These are phyloP conservation scores for Colletotrichum somersetense DNA, from an alignment of 2,329 filamentous ascomycete genomes.

Conservation along the genomic window DNA sequence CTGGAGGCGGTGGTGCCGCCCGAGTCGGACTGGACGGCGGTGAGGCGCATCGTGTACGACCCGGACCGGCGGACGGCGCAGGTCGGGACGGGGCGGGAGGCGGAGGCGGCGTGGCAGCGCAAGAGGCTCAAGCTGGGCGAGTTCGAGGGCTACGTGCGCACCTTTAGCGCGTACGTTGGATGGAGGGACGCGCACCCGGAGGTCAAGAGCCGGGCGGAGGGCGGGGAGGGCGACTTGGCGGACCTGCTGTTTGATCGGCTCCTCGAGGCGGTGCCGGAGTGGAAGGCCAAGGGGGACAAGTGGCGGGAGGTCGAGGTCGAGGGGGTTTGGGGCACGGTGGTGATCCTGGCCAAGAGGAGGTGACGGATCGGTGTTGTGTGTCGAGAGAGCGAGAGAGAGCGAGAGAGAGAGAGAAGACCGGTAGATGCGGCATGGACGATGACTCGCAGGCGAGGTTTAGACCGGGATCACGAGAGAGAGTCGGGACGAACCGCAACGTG, in stretches of 20 bases:
- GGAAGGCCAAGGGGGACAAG: conserved; percentile 59
- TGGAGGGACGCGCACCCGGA: conserved; percentile 70
- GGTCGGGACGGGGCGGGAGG: conserved; percentile 45
- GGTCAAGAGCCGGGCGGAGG: conserved; percentile 61
- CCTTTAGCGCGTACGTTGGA: conserved; percentile 69
- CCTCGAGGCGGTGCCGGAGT: conserved; percentile 64
- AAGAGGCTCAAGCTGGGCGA: conserved; percentile 67
- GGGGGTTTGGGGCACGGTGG: conserved; percentile 71
- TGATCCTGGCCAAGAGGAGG: conserved; percentile 67
- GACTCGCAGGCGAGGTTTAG: conserved; percentile 21
- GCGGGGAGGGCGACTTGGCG: conserved; percentile 71
- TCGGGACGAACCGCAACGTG: conserved; percentile 33
- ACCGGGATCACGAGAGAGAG: neutral
- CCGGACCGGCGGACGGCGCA: conserved; percentile 59
- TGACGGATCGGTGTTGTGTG: conserved; percentile 34
- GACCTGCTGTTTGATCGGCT: conserved; percentile 73
- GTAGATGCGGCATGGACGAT: neutral
- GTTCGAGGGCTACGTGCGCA: conserved; percentile 71
- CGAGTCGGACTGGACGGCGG: conserved; percentile 62
- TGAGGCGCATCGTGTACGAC: conserved; percentile 69
- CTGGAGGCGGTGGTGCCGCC: conserved; percentile 66
- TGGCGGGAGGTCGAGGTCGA: conserved; percentile 69
- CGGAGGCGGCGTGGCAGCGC: conserved; percentile 61
- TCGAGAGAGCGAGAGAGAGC: too few relatives aligned
- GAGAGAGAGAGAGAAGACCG: too few relatives aligned